These are phyloP conservation scores for Sporothrix pseudoabietina DNA, from an alignment of 2,329 filamentous ascomycete genomes.

Conservation along the genomic window DNA sequence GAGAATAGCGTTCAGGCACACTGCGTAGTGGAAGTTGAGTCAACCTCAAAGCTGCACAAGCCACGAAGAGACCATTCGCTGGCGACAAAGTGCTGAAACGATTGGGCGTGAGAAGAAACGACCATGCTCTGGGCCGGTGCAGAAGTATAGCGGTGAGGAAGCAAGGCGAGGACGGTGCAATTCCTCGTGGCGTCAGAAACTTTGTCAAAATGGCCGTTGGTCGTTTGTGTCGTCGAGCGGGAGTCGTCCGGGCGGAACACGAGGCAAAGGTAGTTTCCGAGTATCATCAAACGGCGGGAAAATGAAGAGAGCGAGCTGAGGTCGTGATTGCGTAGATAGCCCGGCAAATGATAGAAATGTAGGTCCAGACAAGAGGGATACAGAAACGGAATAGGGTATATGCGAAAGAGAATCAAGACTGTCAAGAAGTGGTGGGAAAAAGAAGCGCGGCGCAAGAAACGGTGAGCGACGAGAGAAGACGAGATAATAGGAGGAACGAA, in stretches of 20 bases:
- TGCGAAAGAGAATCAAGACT: background rate
- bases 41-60: slow-evolving; percentile 1
- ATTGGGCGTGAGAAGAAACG: slow-evolving; percentile 4
- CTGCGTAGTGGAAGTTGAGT: background rate
- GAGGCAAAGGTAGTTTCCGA: background rate
- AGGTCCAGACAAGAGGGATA: background rate
- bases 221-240: slow-evolving; percentile 8
- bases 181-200: background rate
- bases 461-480: background rate
- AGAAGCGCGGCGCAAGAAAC: slow-evolving; percentile 12
- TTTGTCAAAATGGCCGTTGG: background rate
- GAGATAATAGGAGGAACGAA: slow-evolving; percentile 17
- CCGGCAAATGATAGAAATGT: background rate
- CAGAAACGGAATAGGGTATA: background rate
- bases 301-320: background rate
- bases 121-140: slow-evolving; percentile 4
- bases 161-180: background rate
- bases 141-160: background rate
- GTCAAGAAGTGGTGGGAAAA: background rate
- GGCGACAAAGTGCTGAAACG: slow-evolving; percentile 19
- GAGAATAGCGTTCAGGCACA: background rate
- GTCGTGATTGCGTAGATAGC: background rate
- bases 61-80: background rate
- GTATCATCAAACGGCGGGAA: background rate
- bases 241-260: background rate